Percentiles rank a stretch among this genome's conserved stretches.
Evolutionary conservation across 2,329 filamentous ascomycete species (phyloP).

Genomic region (Ilyonectria destructans): DNA sequence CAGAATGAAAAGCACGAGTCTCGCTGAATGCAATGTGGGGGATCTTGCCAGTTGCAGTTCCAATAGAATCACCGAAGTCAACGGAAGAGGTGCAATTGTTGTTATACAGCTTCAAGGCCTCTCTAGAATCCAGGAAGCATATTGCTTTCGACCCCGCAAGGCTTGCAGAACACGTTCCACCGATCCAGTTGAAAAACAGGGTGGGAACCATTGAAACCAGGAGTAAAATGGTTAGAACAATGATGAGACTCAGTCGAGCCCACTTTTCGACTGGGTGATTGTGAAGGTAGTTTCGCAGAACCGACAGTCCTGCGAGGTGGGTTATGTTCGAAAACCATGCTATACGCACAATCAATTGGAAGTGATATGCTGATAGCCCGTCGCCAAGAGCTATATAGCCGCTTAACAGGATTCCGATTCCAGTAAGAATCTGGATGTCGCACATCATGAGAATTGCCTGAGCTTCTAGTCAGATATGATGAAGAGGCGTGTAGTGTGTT

Average conservation of each 20-base stretch:
- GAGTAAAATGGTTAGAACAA: slow-evolving; percentile 5
- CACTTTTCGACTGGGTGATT: slow-evolving; percentile 8
- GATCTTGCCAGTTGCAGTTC: too few relatives aligned
- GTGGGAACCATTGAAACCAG: slow-evolving; percentile 23
- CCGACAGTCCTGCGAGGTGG: slow-evolving; percentile 18
- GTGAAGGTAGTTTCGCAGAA: slow-evolving; percentile 16
- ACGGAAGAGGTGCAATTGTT: too few relatives aligned
- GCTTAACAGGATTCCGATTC: slow-evolving; percentile 22
- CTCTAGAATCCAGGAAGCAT: too few relatives aligned
- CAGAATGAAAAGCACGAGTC: neutral
- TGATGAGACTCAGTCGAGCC: slow-evolving; percentile 13
- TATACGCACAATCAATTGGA: slow-evolving; percentile 9
- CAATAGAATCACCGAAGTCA: too few relatives aligned
- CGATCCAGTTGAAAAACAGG: slow-evolving; percentile 11
- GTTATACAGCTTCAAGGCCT: too few relatives aligned
- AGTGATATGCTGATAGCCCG: slow-evolving; percentile 21
- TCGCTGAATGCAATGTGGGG: neutral
- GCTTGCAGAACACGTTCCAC: neutral
- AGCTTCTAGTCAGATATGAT: neutral
- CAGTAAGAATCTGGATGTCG: slow-evolving; percentile 25
- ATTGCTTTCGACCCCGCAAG: neutral
- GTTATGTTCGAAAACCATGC: slow-evolving; percentile 30
- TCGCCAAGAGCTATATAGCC: slow-evolving; percentile 11
- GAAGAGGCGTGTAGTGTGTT: too few relatives aligned
- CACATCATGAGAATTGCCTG: slow-evolving; percentile 24